These are phyloP conservation scores for Smallanthus sonchifolius DNA, from an alignment of 129 eudicot species.

Conservation along the genomic window DNA sequence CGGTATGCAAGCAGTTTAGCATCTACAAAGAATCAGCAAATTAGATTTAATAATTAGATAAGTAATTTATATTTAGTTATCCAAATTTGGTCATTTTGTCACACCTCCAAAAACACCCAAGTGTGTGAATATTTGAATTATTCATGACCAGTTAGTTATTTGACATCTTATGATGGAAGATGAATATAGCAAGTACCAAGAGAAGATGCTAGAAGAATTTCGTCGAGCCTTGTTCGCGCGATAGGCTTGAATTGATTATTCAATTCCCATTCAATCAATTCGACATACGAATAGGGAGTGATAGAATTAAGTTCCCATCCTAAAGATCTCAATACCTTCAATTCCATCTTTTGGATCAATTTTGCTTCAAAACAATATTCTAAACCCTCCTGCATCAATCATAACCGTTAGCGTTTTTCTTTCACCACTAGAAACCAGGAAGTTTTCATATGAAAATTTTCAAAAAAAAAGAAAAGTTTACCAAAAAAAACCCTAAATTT, in stretches of 20 bases:
- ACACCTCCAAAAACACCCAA: neutral
- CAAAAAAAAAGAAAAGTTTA: too few species aligned
- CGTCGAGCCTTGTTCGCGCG: slow-evolving; percentile 19
- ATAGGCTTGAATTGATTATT: slow-evolving; percentile 11
- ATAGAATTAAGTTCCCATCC: slow-evolving; percentile 49
- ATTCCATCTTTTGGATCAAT: slow-evolving; percentile 56
- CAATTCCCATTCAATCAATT: slow-evolving; percentile 35
- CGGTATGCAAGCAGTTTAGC: slow-evolving; percentile 34
- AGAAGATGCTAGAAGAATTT: slow-evolving; percentile 37
- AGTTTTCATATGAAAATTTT: too few species aligned
- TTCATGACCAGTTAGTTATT: neutral
- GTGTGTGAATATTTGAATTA: neutral
- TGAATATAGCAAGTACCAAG: slow-evolving; percentile 32
- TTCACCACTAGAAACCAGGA: too few species aligned
- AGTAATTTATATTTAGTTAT: neutral
- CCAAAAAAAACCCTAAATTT: too few species aligned
- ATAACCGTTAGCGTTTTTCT: neutral
- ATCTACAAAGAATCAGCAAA: slow-evolving; percentile 29
- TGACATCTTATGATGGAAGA: too few species aligned
- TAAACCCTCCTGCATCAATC: slow-evolving; percentile 40
- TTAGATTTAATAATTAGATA: neutral
- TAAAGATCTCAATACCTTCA: slow-evolving; percentile 39
- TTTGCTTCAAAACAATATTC: slow-evolving; percentile 41
- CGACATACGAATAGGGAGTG: slow-evolving; percentile 50
- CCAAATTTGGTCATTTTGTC: too few species aligned